phyloP scores from a whole-genome alignment of 1,284 basidiomycete genomes.

The Cryptococcus jaspeensis region DNA sequence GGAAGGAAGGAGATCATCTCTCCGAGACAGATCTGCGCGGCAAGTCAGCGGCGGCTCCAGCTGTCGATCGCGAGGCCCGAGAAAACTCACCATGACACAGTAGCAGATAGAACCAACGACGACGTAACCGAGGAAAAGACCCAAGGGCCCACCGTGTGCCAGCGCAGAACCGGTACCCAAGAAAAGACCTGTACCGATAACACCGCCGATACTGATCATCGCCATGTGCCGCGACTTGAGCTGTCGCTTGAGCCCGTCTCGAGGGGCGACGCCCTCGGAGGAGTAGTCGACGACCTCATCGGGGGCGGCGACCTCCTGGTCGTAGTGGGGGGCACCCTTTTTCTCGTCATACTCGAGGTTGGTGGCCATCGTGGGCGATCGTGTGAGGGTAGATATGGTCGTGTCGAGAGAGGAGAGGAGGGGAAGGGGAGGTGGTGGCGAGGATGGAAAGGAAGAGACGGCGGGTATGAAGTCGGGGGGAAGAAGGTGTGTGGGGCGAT shows the following conservation, averaged over 20 bases:
- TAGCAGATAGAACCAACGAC: conserved; percentile 49
- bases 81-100: conserved; percentile 44
- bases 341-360: conserved; percentile 18
- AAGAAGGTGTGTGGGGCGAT: no score
- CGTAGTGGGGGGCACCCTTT: conserved; percentile 11
- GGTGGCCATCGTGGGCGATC: no score
- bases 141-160: conserved; percentile 52
- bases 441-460: neutral
- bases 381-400: conserved; percentile 1
- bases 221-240: conserved; percentile 30
- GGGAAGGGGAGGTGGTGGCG: neutral
- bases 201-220: conserved; percentile 29
- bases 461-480: no score
- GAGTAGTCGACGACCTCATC: neutral
- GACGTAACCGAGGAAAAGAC: conserved; percentile 49
- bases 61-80: no score
- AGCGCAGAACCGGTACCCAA: conserved; percentile 30
- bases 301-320: neutral
- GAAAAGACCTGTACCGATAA: conserved; percentile 28
- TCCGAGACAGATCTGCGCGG: conserved; percentile 50
- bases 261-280: neutral
- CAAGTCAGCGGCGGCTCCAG: conserved; percentile 1
- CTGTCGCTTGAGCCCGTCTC: conserved; percentile 19
- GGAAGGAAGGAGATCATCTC: conserved; percentile 53
- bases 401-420: neutral